Percentiles rank a stretch among this genome's conserved stretches.
Conservation (phyloP, 2,329 filamentous ascomycete species). For the Dactylellina leptospora region DNA sequence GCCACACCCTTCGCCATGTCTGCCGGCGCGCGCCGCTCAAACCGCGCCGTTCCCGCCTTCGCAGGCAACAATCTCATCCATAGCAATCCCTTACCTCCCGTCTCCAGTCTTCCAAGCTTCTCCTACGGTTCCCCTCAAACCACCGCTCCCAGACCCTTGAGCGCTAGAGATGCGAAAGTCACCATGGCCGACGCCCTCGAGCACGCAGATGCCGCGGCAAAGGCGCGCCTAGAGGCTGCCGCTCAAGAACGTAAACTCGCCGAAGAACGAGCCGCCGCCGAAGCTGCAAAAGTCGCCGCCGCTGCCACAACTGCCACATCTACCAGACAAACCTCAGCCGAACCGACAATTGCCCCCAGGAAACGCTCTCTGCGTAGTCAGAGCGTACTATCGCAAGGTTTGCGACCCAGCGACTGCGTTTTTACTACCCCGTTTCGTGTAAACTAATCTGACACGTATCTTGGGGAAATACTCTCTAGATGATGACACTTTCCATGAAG, state of each 20-base stretch:
- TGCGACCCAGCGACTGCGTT: too few relatives aligned
- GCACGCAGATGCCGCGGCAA: constrained; percentile 30
- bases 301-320: constrained; percentile 3
- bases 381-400: constrained; percentile 44
- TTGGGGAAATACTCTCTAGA: constrained; percentile 1
- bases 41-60: constrained; percentile 45
- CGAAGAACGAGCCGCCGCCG: constrained; percentile 32
- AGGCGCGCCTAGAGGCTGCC: constrained; percentile 49
- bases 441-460: neutral
- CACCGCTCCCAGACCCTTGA: constrained; percentile 23
- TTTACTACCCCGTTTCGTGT: neutral
- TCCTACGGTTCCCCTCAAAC: constrained; percentile 47
- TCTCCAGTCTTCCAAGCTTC: constrained; percentile 33
- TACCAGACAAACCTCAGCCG: constrained; percentile 18
- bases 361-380: constrained; percentile 47
- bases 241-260: constrained; percentile 38
- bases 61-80: constrained; percentile 47
- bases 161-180: constrained; percentile 30
- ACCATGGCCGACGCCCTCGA: constrained; percentile 41
- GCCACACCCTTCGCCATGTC: constrained; percentile 25
- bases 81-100: constrained; percentile 37
- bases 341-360: constrained; percentile 12
- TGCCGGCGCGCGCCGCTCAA: constrained; percentile 24
- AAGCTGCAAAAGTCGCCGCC: constrained; percentile 9
- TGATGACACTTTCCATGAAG: constrained; percentile 44